phyloP scores from a whole-genome alignment of 1,139 yeast species.

The Yamadazyma siamensis region DNA sequence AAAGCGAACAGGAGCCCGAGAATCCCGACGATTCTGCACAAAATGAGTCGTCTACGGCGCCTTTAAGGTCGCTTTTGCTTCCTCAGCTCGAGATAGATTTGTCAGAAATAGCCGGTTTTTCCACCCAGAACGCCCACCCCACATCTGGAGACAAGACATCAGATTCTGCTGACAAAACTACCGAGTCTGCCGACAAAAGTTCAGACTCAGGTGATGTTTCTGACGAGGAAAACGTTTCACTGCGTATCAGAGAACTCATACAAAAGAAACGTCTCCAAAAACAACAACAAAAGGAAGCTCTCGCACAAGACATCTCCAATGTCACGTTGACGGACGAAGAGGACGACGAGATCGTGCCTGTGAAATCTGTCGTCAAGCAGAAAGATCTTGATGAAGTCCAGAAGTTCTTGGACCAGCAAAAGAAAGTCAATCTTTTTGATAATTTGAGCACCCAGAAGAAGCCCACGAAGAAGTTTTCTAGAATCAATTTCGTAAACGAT shows the following conservation, averaged over 20 bases:
- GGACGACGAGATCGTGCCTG: conserved; percentile 26
- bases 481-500: conserved; percentile 30
- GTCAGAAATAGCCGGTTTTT: conserved; percentile 18
- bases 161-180: too few species aligned
- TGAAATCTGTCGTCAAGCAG: conserved; percentile 15
- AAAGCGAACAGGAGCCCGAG: conserved; percentile 4
- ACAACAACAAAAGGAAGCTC: conserved; percentile 16
- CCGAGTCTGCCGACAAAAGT: not conserved
- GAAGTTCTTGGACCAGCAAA: conserved; percentile 34
- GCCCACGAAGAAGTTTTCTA: conserved; percentile 22
- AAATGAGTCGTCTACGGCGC: conserved; percentile 1
- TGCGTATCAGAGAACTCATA: not conserved
- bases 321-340: conserved; percentile 43
- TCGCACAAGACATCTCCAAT: conserved; percentile 34
- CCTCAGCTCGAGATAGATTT: conserved; percentile 31
- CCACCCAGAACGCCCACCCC: conserved; percentile 1
- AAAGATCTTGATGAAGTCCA: conserved; percentile 34
- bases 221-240: conserved; percentile 9
- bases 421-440: conserved; percentile 30
- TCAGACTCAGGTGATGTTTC: too few species aligned
- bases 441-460: conserved; percentile 11
- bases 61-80: conserved; percentile 8
- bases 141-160: not conserved
- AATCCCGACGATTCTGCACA: conserved; percentile 2
- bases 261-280: conserved; percentile 8